A percentile compares a stretch with the other conserved stretches of the same genome.
phyloP scores from a whole-genome alignment of 257 asterid species.

The Przewalskia tangutica region DNA sequence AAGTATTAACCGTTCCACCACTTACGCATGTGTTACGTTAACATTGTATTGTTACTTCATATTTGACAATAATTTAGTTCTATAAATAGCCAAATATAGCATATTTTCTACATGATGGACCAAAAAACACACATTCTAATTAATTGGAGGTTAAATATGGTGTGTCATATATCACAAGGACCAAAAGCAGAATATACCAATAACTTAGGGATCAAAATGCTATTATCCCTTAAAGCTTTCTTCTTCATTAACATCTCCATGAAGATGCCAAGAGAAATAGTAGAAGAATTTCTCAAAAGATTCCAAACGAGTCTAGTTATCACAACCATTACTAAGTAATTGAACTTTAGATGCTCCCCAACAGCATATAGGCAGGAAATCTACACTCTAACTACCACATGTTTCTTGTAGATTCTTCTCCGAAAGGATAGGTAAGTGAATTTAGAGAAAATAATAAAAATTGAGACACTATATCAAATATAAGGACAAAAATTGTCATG shows the following conservation, averaged over 20 bases:
- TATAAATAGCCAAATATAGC: too few species aligned
- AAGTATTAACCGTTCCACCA: too few species aligned
- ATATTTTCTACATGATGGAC: too few species aligned
- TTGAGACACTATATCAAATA: background rate
- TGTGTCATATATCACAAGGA: too few species aligned
- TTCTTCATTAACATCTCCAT: background rate
- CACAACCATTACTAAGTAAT: background rate
- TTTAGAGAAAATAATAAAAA: background rate
- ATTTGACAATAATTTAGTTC: too few species aligned
- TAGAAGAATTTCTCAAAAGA: background rate
- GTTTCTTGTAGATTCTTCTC: background rate
- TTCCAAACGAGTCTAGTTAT: background rate
- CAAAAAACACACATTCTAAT: too few species aligned
- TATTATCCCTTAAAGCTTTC: background rate
- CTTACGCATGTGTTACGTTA: too few species aligned
- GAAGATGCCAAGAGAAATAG: background rate
- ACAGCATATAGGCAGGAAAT: background rate
- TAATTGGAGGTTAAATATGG: too few species aligned
- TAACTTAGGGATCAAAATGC: too few species aligned
- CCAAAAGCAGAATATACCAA: too few species aligned
- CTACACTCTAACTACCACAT: background rate
- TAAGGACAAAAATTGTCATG: background rate
- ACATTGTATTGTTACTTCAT: too few species aligned
- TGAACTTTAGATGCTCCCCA: background rate
- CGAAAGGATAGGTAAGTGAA: background rate